Percentiles rank a stretch among this genome's conserved stretches.
Conservation (phyloP, 2,329 filamentous ascomycete genomes). For the Ophiostoma triangulosporum region DNA sequence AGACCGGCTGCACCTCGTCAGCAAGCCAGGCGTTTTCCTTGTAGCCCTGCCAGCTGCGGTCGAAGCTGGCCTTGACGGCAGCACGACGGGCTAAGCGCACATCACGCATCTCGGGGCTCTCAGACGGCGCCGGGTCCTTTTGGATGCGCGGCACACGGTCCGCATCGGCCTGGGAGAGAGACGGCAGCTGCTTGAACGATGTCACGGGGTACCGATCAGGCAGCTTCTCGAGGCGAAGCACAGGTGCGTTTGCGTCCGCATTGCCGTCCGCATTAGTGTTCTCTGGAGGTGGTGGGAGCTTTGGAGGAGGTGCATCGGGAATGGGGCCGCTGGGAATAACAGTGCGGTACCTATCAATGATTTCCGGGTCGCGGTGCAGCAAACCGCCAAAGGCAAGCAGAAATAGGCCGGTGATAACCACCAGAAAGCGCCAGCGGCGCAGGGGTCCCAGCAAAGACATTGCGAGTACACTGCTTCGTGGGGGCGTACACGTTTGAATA, state of each 20-base stretch:
- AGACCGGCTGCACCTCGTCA: conserved; percentile 48
- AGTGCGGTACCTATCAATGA: conserved; percentile 9
- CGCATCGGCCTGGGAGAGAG: conserved; percentile 21
- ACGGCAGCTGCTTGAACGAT: conserved; percentile 21
- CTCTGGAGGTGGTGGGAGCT: conserved; percentile 5
- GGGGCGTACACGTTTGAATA: no score
- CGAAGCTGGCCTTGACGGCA: conserved; percentile 36
- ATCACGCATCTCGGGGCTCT: conserved; percentile 22
- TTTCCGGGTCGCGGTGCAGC: conserved; percentile 3
- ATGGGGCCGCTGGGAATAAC: not conserved
- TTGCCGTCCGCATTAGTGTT: not conserved
- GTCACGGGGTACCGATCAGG: conserved; percentile 23
- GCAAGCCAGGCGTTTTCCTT: conserved; percentile 48
- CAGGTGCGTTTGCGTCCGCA: not conserved
- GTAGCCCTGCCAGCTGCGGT: conserved; percentile 47
- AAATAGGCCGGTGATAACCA: conserved; percentile 7
- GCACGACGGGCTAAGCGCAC: conserved; percentile 26
- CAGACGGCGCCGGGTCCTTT: conserved; percentile 34
- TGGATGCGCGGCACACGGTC: conserved; percentile 48
- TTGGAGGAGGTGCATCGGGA: conserved; percentile 3
- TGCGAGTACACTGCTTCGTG: no score
- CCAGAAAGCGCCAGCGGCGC: conserved; percentile 14
- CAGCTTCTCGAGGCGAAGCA: conserved; percentile 18
- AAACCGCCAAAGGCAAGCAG: conserved; percentile 6
- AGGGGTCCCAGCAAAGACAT: conserved; percentile 10